Evolutionary conservation across 306 rosid genomes (phyloP).

Genomic region (Vigna hirtella): DNA sequence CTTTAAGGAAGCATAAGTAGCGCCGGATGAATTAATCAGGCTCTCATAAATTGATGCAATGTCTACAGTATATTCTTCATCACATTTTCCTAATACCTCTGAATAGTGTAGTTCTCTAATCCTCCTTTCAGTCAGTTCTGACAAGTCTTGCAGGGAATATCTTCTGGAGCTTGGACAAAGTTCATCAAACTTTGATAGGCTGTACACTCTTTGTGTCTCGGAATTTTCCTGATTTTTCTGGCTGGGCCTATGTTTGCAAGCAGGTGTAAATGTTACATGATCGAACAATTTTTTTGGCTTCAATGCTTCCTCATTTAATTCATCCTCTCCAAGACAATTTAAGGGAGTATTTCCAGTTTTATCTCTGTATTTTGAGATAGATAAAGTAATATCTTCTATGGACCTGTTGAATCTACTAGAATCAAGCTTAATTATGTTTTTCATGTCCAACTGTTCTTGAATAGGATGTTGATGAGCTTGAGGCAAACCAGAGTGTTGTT

Average conservation of each 20-base stretch:
- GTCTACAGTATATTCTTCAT: conserved; percentile 62
- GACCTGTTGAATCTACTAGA: conserved; percentile 49
- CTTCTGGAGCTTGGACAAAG: conserved; percentile 49
- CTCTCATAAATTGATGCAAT: conserved; percentile 65
- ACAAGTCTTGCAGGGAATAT: conserved; percentile 51
- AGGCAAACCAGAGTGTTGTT: conserved; percentile 44
- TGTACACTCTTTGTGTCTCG: conserved; percentile 38
- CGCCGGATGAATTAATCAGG: conserved; percentile 60
- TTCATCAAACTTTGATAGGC: conserved; percentile 50
- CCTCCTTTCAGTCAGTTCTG: conserved; percentile 50
- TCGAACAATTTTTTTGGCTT: conserved; percentile 53
- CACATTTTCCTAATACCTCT: conserved; percentile 59
- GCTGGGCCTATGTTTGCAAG: conserved; percentile 42
- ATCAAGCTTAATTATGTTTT: conserved; percentile 40
- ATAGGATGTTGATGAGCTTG: conserved; percentile 38
- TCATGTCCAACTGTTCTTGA: conserved; percentile 45
- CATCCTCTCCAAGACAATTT: conserved; percentile 52
- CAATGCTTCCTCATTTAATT: conserved; percentile 43
- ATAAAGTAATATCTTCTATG: conserved; percentile 43
- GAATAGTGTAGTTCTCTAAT: conserved; percentile 55
- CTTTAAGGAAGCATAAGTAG: conserved; percentile 59
- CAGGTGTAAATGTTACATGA: conserved; percentile 45
- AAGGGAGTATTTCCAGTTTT: conserved; percentile 41
- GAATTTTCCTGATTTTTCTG: conserved; percentile 47
- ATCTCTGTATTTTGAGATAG: conserved; percentile 48